These are phyloP conservation scores for Saccharomycopsis crataegensis DNA, from an alignment of 1,139 yeast genomes.

Conservation along the genomic window DNA sequence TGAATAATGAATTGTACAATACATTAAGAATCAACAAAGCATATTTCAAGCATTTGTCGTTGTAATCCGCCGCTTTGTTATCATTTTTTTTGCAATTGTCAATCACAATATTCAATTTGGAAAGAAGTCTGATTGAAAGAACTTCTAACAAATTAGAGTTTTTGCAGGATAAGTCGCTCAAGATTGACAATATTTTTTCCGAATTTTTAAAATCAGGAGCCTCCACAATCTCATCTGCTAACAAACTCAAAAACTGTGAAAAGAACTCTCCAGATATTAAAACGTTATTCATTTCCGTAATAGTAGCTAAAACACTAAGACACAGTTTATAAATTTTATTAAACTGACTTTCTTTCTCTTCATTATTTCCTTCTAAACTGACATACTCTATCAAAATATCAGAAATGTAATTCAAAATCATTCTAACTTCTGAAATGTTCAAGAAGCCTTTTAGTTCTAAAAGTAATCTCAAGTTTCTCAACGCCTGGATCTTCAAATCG, in stretches of 20 bases:
- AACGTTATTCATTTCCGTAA: slow-evolving; percentile 32
- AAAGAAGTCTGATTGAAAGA: slow-evolving; percentile 42
- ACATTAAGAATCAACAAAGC: slow-evolving; percentile 6
- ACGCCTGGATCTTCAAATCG: slow-evolving; percentile 57
- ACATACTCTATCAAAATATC: slow-evolving; percentile 43
- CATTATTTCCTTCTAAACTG: slow-evolving; percentile 23
- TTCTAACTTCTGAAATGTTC: slow-evolving; percentile 45
- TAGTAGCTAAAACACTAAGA: slow-evolving; percentile 45
- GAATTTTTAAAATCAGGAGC: slow-evolving; percentile 24
- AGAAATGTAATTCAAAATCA: slow-evolving; percentile 60
- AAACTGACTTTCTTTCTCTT: slow-evolving; percentile 24
- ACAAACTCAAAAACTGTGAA: slow-evolving; percentile 47
- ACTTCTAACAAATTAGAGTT: slow-evolving; percentile 43
- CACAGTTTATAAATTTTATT: slow-evolving; percentile 34
- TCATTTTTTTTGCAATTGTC: not conserved
- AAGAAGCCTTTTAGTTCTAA: slow-evolving; percentile 42
- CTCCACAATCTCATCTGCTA: slow-evolving; percentile 35
- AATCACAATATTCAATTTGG: slow-evolving; percentile 29
- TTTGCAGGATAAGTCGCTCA: slow-evolving; percentile 34
- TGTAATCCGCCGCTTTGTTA: not conserved
- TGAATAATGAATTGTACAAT: slow-evolving; percentile 8
- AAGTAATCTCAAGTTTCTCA: slow-evolving; percentile 55
- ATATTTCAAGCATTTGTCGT: slow-evolving; percentile 1
- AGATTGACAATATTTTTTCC: slow-evolving; percentile 37
- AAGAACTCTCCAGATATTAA: slow-evolving; percentile 52